phyloP scores from a whole-genome alignment of 257 asterid genomes.

The Nicotiana tabacum region DNA sequence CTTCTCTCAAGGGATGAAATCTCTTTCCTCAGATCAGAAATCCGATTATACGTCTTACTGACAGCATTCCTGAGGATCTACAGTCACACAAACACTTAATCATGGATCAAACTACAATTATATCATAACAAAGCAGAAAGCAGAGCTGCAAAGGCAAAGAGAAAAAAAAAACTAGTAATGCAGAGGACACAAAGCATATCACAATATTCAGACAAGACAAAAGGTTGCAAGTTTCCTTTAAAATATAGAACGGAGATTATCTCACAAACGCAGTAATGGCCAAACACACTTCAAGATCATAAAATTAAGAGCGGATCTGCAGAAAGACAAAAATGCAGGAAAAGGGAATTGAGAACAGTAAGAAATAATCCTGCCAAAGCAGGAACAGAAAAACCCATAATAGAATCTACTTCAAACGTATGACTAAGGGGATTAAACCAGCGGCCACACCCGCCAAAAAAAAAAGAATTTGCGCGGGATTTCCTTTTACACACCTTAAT shows the following conservation, averaged over 20 bases:
- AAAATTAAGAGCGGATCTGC: not conserved
- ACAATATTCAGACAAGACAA: not conserved
- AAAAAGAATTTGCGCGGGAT: not conserved
- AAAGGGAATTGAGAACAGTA: not conserved
- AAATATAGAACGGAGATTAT: not conserved
- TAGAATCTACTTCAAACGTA: not conserved
- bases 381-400: not conserved
- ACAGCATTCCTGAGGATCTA: constrained; percentile 83
- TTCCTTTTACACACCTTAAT: not conserved
- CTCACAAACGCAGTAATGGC: not conserved
- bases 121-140: not conserved
- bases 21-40: constrained; percentile 85
- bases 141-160: not conserved
- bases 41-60: constrained; percentile 86
- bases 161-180: not conserved
- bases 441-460: not conserved
- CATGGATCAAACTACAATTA: constrained; percentile 3
- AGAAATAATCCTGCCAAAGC: not conserved
- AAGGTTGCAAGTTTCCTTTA: not conserved
- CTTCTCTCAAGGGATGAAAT: constrained; percentile 59
- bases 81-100: not conserved
- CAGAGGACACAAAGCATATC: not conserved
- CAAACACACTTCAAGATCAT: not conserved
- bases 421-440: not conserved
- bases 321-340: not conserved